Evolutionary conservation across 2,329 filamentous ascomycete genomes (phyloP), one percentile per base, ranked within the genome.

Genomic region (Neonectria hederae): DNA sequence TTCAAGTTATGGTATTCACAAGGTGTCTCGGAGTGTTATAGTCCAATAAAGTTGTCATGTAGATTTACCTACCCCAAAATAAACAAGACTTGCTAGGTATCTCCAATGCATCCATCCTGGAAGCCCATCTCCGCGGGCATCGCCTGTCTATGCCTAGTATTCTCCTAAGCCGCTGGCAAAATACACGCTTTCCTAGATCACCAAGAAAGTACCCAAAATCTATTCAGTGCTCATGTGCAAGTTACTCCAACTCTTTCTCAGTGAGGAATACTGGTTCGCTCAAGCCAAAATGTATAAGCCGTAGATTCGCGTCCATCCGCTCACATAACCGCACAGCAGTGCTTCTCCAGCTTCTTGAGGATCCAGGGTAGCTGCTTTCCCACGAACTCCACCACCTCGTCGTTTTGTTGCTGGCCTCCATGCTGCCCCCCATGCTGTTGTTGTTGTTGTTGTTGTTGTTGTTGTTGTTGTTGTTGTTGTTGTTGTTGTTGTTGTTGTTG

Each of bases 241-340:
- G 5, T 22, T 59, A 14, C 35, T 14, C 49, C 40, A 40, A 46
- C 24, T 59, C 42, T 30, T 19, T 28, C 32, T 28, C 26, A 26
- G 30, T 19, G n/a, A 19, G n/a, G 30, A 7, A 26, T 42, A 57
- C 53, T 60, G 60, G 62, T 66, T 58, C 60, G 53, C 28, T 54
- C 28, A 60, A 64, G 22, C 60, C 49, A 66, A 14, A 54, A 48
- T 56, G 49, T 22, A 63, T 30, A 63, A 32, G 26, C n/a, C 42
- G 21, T 11, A 67, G 51, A 53, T 53, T 53, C 54, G 62, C 52
- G 48, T 28, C 65, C 66, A 61, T 32, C 10, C 38, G 54, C 62
- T 65, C 82, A 95, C 92, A 94, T 94, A 73, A 95, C 87, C 42
- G 87, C 81, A 82, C 92, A 94, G 79, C 91, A 94, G 63, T 81